These are phyloP conservation scores for Crataegus laevigata DNA, from an alignment of 306 rosid species.

Conservation along the genomic window DNA sequence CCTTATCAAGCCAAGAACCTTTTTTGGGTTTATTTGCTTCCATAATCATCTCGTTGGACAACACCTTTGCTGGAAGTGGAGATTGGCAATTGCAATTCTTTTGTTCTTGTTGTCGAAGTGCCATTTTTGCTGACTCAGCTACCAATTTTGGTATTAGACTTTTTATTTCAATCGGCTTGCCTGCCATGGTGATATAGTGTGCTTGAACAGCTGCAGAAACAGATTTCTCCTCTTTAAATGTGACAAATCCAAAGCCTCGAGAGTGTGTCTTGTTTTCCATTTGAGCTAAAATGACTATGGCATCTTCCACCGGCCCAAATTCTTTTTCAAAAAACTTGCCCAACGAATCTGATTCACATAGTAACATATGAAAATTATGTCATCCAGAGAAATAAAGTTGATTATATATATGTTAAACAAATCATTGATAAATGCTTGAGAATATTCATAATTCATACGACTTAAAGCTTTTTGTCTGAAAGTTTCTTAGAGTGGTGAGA, in stretches of 20 bases:
- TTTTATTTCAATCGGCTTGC: conserved; percentile 34
- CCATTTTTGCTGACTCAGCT: conserved; percentile 11
- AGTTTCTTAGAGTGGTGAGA: conserved; percentile 6
- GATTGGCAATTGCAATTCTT: background rate
- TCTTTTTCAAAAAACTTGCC: conserved; percentile 26
- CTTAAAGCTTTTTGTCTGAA: background rate
- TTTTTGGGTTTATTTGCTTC: conserved; percentile 13
- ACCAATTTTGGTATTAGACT: conserved; percentile 14
- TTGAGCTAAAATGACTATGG: conserved; percentile 24
- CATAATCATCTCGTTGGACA: background rate
- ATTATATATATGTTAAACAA: background rate
- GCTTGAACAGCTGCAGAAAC: conserved; percentile 23
- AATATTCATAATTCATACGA: background rate
- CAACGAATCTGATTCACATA: conserved; percentile 17
- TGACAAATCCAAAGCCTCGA: conserved; percentile 37
- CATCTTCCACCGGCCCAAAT: conserved; percentile 33
- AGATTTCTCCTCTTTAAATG: conserved; percentile 30
- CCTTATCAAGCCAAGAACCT: conserved; percentile 15
- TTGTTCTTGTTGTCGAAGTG: background rate
- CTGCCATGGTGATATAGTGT: conserved; percentile 18
- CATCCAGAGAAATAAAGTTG: background rate
- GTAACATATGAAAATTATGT: background rate
- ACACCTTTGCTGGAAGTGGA: conserved; percentile 4
- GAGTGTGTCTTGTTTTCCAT: conserved; percentile 18
- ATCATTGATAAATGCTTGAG: background rate